Evolutionary conservation across 768 basidiomycete species (phyloP), one percentile per base, ranked within the genome.

Genomic region (Agrocybe pediades): DNA sequence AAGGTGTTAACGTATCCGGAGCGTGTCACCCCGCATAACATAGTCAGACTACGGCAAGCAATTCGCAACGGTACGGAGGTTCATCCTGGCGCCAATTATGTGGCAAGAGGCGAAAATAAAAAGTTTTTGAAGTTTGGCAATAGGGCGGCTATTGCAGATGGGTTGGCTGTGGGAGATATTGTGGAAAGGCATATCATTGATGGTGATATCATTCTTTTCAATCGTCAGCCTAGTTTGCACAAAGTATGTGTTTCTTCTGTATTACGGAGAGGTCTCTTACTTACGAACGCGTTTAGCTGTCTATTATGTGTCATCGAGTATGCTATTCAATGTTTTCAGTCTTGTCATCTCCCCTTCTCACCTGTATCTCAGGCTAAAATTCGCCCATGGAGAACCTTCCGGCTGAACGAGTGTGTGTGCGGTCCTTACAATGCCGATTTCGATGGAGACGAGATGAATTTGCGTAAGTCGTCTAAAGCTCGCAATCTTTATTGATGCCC

Each of bases 391-490:
- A 78, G 96, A 59, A 91, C 97, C 1, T 98, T 99, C 76, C 83
- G 97, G 26, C 74, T 99, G 51, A 99, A 99, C 65, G 97, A 99
- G 68, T 99, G 97, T 83, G 97, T 98, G 8, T 99, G 97, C 72
- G 95, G 92, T 43, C 97, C 97, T 7, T 98, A 98, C 73, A 98
- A 98, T 66, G 97, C 97, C 45, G 97, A 99, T 77, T 99, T 99
- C 60, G 97, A 99, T 68, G 97, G 97, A 56, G 97, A 99, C 68
- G 97, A 99, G 70, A 99, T 99, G 97, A 99, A 99, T 72, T 76
- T 99, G 63, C 97, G 96, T 95, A 64, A 63, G 92, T 67, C 7
- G 25, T 42, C 26, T 21, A 19, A 2, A 13, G n/a, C n/a, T n/a
- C n/a, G n/a, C n/a, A n/a, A 20, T 20, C 9, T 17, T 2, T 36